Conservation (phyloP, 805 yeast species). For the Candida oleophila region DNA sequence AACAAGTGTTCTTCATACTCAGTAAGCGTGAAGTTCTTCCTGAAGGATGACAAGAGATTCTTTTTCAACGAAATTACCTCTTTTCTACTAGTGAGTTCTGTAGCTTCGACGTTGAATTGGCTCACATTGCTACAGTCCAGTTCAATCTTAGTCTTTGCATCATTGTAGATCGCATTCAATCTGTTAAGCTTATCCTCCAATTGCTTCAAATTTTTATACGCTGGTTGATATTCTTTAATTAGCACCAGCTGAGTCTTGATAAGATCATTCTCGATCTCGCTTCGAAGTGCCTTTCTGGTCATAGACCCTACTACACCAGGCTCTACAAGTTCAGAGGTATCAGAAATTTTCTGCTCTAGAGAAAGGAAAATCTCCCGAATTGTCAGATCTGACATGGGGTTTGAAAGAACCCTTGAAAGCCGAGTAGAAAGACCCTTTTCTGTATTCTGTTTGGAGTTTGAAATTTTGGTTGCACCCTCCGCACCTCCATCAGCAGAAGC, state of each 20-base stretch:
- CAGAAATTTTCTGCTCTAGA: conserved; percentile 24
- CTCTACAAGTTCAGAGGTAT: conserved; percentile 38
- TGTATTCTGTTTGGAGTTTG: conserved; percentile 3
- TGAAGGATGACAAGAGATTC: conserved; percentile 50
- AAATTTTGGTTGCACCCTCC: conserved; percentile 2
- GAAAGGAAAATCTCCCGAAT: conserved; percentile 33
- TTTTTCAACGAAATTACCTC: conserved; percentile 47
- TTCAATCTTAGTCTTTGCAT: conserved; percentile 43
- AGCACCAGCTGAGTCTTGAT: conserved; percentile 48
- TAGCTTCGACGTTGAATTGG: conserved; percentile 23
- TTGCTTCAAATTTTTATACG: conserved; percentile 23
- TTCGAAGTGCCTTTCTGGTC: conserved; percentile 57
- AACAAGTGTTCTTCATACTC: conserved; percentile 71
- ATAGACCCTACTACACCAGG: conserved; percentile 57
- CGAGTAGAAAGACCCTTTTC: conserved; percentile 38
- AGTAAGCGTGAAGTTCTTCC: conserved; percentile 61
- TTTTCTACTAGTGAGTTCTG: conserved; percentile 27
- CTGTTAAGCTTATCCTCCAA: conserved; percentile 17
- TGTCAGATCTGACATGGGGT: conserved; percentile 38
- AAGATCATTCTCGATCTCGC: conserved; percentile 60
- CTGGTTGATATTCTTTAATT: conserved; percentile 33
- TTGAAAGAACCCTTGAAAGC: conserved; percentile 49
- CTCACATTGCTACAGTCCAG: conserved; percentile 20
- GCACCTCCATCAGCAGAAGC: not conserved
- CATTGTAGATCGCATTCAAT: conserved; percentile 20